These are phyloP conservation scores for Lophiotrema nucula DNA, from an alignment of 495 filamentous ascomycete species.

Conservation along the genomic window DNA sequence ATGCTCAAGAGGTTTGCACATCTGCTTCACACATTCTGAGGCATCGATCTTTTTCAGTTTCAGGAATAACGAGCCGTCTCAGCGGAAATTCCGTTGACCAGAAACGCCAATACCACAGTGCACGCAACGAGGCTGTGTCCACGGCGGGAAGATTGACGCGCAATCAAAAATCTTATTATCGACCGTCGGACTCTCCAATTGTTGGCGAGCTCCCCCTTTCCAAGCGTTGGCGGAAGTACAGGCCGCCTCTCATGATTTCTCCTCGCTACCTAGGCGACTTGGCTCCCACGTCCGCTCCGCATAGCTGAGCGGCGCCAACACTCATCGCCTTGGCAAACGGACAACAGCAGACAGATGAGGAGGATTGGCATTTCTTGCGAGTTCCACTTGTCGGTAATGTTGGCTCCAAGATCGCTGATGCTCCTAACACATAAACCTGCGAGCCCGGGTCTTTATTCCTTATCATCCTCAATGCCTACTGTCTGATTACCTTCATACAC, in stretches of 20 bases:
- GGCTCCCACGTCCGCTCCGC: conserved; percentile 21
- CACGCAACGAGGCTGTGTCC: conserved; percentile 25
- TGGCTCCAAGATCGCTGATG: not conserved
- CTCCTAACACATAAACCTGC: conserved; percentile 21
- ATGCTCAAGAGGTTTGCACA: too few species aligned
- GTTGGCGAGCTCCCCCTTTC: conserved; percentile 13
- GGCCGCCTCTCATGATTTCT: conserved; percentile 5
- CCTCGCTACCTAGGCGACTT: conserved; percentile 3
- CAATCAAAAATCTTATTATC: conserved; percentile 12
- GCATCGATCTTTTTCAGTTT: too few species aligned
- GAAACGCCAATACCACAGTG: not conserved
- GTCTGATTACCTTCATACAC: conserved; percentile 14
- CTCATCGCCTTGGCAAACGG: conserved; percentile 20
- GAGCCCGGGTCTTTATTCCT: conserved; percentile 3
- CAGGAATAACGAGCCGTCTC: too few species aligned
- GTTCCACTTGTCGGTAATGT: conserved; percentile 11
- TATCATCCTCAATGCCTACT: conserved; percentile 11
- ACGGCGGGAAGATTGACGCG: conserved; percentile 6
- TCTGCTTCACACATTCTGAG: too few species aligned
- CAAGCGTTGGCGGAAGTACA: conserved; percentile 14
- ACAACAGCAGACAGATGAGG: conserved; percentile 20
- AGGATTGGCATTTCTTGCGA: conserved; percentile 31
- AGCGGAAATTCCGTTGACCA: too few species aligned
- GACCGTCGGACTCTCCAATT: not conserved
- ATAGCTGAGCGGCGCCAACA: conserved; percentile 11